Evolutionary conservation across 176 grass and related monocot species (phyloP).

Genomic region (Triticum timopheevii): DNA sequence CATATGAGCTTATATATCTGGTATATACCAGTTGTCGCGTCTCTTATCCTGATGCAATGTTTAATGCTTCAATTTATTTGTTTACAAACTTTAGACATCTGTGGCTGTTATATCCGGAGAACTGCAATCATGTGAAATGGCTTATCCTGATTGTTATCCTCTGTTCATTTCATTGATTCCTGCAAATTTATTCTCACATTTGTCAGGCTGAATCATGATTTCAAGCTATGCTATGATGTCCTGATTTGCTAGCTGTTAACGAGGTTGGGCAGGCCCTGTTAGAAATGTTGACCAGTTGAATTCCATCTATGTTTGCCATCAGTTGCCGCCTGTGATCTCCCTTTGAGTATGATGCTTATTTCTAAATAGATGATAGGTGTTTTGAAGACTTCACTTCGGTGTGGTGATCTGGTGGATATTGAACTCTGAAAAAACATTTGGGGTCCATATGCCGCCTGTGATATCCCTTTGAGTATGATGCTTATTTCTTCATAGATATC

Average conservation of each 20-base stretch:
- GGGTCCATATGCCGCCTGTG: neutral
- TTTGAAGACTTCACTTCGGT: too few species aligned
- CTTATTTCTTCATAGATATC: neutral
- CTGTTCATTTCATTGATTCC: neutral
- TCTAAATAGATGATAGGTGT: neutral
- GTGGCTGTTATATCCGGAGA: neutral
- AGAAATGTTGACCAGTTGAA: conserved; percentile 10
- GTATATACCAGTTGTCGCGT: neutral
- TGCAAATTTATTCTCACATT: neutral
- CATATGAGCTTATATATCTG: neutral
- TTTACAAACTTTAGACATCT: conserved; percentile 6
- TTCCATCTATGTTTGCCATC: neutral
- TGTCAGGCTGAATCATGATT: neutral
- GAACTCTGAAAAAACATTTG: too few species aligned
- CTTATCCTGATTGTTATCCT: conserved; percentile 11
- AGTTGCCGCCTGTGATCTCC: neutral
- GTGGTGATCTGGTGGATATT: too few species aligned
- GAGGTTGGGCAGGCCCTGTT: neutral
- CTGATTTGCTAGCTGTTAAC: neutral
- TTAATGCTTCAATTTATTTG: neutral
- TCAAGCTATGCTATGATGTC: neutral
- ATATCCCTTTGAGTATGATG: neutral
- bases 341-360: neutral
- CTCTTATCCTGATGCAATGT: neutral
- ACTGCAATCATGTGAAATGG: neutral